These are phyloP conservation scores for Trametes meyenii DNA, from an alignment of 768 basidiomycete genomes.

Conservation along the genomic window DNA sequence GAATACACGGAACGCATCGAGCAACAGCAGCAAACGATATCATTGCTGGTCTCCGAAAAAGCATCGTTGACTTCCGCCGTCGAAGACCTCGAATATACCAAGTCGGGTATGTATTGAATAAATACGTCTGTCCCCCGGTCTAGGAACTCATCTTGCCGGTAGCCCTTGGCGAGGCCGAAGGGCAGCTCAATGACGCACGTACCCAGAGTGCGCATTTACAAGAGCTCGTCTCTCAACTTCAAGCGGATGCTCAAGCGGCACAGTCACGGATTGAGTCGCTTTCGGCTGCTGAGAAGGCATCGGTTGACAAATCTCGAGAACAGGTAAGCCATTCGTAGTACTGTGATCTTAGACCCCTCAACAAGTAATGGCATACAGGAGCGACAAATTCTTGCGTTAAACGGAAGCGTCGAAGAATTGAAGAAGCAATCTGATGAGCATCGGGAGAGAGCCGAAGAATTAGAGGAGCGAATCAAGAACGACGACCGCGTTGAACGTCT, in stretches of 20 bases:
- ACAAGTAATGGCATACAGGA: conserved; percentile 48
- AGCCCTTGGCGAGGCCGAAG: conserved; percentile 32
- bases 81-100: conserved; percentile 35
- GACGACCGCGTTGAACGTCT: conserved; percentile 80
- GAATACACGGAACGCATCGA: conserved; percentile 25
- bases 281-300: conserved; percentile 54
- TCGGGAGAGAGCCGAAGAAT: conserved; percentile 62
- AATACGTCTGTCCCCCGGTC: not conserved
- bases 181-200: conserved; percentile 29
- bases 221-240: conserved; percentile 45
- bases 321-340: conserved; percentile 41
- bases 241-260: conserved; percentile 42
- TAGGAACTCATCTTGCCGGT: not conserved
- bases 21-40: conserved; percentile 45
- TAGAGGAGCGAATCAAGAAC: conserved; percentile 81
- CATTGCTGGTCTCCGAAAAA: conserved; percentile 43
- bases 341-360: not conserved
- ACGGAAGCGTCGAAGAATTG: conserved; percentile 53
- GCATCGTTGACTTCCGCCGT: conserved; percentile 34
- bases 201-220: conserved; percentile 23
- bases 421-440: conserved; percentile 56
- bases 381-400: conserved; percentile 71
- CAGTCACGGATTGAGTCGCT: conserved; percentile 45
- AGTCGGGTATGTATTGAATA: conserved; percentile 30
- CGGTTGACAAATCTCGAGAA: conserved; percentile 53